Conservation (phyloP, 2,329 filamentous ascomycete species). For the Exophiala sideris region DNA sequence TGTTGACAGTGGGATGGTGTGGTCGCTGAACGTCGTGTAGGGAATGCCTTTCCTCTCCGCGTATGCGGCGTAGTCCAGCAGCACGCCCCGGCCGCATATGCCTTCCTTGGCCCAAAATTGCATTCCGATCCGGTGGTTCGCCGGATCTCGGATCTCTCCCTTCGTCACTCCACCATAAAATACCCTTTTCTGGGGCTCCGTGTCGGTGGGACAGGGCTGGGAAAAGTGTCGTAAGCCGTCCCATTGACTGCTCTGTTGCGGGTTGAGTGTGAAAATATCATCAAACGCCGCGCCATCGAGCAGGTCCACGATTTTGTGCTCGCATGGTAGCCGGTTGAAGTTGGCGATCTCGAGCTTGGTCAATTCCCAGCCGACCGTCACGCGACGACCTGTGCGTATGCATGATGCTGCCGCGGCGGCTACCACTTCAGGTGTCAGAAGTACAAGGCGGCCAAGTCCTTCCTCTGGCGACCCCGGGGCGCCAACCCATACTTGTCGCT, state of each 20-base stretch:
- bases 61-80: constrained; percentile 46
- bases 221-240: constrained; percentile 40
- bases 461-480: constrained; percentile 48
- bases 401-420: constrained; percentile 48
- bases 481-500: constrained; percentile 48
- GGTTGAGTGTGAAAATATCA: constrained; percentile 47
- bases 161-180: constrained; percentile 22
- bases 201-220: constrained; percentile 8
- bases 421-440: constrained; percentile 53
- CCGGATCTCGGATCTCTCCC: constrained; percentile 24
- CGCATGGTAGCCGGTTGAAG: constrained; percentile 50
- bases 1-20: constrained; percentile 42
- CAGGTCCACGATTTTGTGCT: constrained; percentile 51
- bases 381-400: constrained; percentile 51
- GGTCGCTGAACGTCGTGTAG: constrained; percentile 39
- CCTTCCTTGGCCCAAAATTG: constrained; percentile 42
- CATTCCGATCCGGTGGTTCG: constrained; percentile 31
- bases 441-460: constrained; percentile 50
- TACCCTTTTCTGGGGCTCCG: constrained; percentile 3
- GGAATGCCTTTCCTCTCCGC: constrained; percentile 37
- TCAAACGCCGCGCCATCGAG: constrained; percentile 37
- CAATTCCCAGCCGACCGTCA: constrained; percentile 55
- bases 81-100: constrained; percentile 46
- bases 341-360: constrained; percentile 56
- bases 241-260: constrained; percentile 48